Base-by-base conservation (phyloP, 2,329 filamentous ascomycete genomes). In the Rhynchosporium agropyri region DNA sequence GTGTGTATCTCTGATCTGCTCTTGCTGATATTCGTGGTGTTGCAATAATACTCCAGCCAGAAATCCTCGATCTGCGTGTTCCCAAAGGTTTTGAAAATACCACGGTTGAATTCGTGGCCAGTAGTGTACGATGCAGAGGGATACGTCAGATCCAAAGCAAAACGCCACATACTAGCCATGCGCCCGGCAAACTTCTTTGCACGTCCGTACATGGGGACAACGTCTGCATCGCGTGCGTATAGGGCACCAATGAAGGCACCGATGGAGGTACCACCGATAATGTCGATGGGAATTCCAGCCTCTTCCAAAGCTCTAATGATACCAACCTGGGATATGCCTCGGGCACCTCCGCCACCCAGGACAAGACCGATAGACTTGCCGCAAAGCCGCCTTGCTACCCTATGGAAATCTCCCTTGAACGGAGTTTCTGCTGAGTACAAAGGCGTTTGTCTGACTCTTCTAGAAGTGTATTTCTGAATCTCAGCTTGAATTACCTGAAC, bases 161-260 rank as follows among this genome's bases (percentile, higher is more conserved):
- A 97, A n/a, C 95, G 87, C 95, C 95, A 99, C 78, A 98, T 91
- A 76, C 94, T 98, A 50, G 91, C 92, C 96, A 99, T 99, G n/a
- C 96, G 89, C 4, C 95, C 93, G 0, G 95, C 86, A 75, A 99
- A 99, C 75, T 97, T 97, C 83, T 99, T 99, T 13, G 92, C 92
- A 51, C 96, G 85, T 0, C 95, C 95, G 72, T 96, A 97, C 84
- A 98, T 97, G 12, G 95, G 95, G 4, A 99, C 94, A 0, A 97
- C 88, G 73, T 99, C 96, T 9, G 94, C 95, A 74, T 99, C 95
- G 62, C 94, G 90, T 1, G 96, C 95, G 75, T 99, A 99, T 1
- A 99, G 80, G 1, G 91, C 95, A 7, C 96, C 95, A 60, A 98
- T 93, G 74, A 99, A 98, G 1, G 94, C 87, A 15, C 95, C 95